Evolutionary conservation across 345 rosid species (phyloP).

Genomic region (Arabidopsis arenosa): DNA sequence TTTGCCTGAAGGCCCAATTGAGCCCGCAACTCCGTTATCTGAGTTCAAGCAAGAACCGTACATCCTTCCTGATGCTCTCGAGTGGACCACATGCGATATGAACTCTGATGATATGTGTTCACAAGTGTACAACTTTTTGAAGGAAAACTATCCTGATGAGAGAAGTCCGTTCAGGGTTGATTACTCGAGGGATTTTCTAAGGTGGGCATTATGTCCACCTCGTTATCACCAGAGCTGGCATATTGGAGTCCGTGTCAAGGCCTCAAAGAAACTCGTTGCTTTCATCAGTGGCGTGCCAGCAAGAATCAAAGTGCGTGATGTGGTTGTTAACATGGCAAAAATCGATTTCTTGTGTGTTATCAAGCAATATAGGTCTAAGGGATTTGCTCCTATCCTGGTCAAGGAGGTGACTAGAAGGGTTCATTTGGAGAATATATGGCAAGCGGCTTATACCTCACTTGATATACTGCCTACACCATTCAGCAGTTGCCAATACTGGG

Average conservation of each 20-base stretch:
- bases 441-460: conserved; percentile 72
- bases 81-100: conserved; percentile 69
- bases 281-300: conserved; percentile 81
- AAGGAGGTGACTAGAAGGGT: conserved; percentile 83
- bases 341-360: conserved; percentile 79
- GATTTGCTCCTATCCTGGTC: conserved; percentile 79
- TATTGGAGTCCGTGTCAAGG: conserved; percentile 70
- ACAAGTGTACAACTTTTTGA: conserved; percentile 65
- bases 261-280: conserved; percentile 72
- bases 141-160: conserved; percentile 71
- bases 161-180: conserved; percentile 30
- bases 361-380: conserved; percentile 72
- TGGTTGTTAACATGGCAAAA: conserved; percentile 70
- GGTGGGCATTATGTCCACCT: conserved; percentile 79
- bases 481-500: conserved; percentile 80
- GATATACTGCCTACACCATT: conserved; percentile 73
- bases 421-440: conserved; percentile 77
- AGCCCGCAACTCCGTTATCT: conserved; percentile 54
- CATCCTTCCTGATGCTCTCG: conserved; percentile 46
- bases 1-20: conserved; percentile 74
- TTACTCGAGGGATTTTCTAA: conserved; percentile 73
- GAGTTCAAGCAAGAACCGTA: conserved; percentile 80
- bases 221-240: conserved; percentile 73
- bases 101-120: conserved; percentile 58
- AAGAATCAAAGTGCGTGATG: conserved; percentile 65